Conservation (phyloP, 1,139 yeast genomes). For the Magnusiomyces fungicola region DNA sequence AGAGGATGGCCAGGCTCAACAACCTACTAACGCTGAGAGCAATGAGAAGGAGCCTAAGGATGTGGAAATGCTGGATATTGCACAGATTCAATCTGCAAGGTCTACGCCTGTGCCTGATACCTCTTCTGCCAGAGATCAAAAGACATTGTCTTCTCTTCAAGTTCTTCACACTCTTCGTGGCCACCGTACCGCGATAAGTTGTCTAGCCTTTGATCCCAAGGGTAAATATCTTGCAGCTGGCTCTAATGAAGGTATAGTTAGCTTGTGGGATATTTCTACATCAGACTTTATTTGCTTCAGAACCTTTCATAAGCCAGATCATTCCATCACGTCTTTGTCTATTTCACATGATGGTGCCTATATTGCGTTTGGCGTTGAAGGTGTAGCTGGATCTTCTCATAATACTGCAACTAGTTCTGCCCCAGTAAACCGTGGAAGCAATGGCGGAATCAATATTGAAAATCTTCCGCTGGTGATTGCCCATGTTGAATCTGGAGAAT, state of each 20-base stretch:
- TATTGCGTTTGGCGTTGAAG: slow-evolving; percentile 31
- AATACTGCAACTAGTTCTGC: not conserved
- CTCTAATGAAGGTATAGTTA: slow-evolving; percentile 63
- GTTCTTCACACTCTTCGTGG: slow-evolving; percentile 34
- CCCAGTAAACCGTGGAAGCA: not conserved
- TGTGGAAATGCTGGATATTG: slow-evolving; percentile 1
- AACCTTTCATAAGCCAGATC: slow-evolving; percentile 43
- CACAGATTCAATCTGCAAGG: not conserved
- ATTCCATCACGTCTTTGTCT: slow-evolving; percentile 27
- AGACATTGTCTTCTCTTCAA: slow-evolving; percentile 15
- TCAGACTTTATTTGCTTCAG: slow-evolving; percentile 39
- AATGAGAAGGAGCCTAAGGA: slow-evolving; percentile 1
- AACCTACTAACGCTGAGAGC: not conserved
- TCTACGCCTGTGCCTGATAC: not conserved
- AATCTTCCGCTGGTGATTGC: slow-evolving; percentile 29
- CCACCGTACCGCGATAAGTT: slow-evolving; percentile 49
- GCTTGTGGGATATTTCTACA: slow-evolving; percentile 47
- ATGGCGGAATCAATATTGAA: not conserved
- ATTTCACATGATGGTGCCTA: slow-evolving; percentile 33
- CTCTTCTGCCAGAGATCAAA: slow-evolving; percentile 2
- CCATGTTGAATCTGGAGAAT: slow-evolving; percentile 27
- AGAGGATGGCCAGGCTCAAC: not conserved
- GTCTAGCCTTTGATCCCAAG: slow-evolving; percentile 49
- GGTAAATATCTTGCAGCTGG: slow-evolving; percentile 54
- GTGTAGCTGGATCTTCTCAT: slow-evolving; percentile 1